A percentile compares a stretch with the other conserved stretches of the same genome.
These are phyloP conservation scores for Chaetothyriales sp. DNA, from an alignment of 2,329 filamentous ascomycete species.

Conservation along the genomic window DNA sequence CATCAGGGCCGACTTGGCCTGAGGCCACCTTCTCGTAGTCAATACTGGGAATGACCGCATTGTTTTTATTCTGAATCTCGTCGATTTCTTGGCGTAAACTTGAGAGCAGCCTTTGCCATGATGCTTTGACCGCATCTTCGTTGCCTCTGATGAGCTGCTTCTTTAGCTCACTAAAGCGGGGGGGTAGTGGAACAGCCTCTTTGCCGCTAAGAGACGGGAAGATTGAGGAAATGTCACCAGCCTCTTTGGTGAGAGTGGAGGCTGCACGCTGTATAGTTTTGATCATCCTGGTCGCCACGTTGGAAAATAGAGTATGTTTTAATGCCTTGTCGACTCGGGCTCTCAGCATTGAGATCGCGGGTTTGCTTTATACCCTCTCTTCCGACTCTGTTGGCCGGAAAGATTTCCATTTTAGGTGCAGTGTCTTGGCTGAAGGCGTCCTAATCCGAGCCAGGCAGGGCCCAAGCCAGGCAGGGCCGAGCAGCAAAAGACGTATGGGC, in stretches of 20 bases:
- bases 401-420: neutral
- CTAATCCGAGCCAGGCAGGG: neutral
- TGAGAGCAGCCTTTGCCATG: slow-evolving; percentile 30
- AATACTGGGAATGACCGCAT: slow-evolving; percentile 31
- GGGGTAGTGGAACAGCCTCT: slow-evolving; percentile 28
- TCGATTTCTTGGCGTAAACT: slow-evolving; percentile 29
- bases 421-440: neutral
- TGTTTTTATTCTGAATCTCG: slow-evolving; percentile 29
- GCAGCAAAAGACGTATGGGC: neutral
- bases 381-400: neutral
- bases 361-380: neutral
- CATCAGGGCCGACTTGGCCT: slow-evolving; percentile 23
- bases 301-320: neutral
- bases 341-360: neutral
- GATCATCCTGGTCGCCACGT: neutral
- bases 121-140: slow-evolving; percentile 26
- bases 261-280: slow-evolving; percentile 10
- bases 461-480: neutral
- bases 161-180: slow-evolving; percentile 31
- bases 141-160: slow-evolving; percentile 26
- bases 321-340: neutral
- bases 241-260: slow-evolving; percentile 28
- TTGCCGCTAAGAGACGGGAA: slow-evolving; percentile 35
- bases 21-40: slow-evolving; percentile 28
- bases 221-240: slow-evolving; percentile 36